Evolutionary conservation across 306 rosid species (phyloP), one percentile per base, ranked within the genome.

Genomic region (Vachellia pachyceras): DNA sequence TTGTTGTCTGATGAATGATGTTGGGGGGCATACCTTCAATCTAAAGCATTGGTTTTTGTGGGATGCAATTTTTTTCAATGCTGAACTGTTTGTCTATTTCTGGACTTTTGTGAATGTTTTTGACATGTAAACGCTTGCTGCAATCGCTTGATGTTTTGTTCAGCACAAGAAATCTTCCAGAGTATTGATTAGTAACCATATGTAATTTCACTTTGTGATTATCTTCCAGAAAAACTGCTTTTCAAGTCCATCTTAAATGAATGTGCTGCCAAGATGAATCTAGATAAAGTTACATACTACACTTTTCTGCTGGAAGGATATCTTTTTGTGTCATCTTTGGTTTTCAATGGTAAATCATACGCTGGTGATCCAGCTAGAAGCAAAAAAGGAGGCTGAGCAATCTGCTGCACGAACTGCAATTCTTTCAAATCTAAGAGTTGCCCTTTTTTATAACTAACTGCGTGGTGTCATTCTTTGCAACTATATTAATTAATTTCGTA

Each of bases 311-410:
- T 13, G 5, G 39, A 50, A 57, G 87, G 84, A 25, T 20, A 80
- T 45, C 3, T 33, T 47, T 89, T 88, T 81, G 60, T 37, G 47
- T 82, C 91, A 36, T 71, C 89, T 20, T 35, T 93, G 89, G 79
- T 75, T 71, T 87, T 91, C 66, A 85, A 87, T 33, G 91, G 92
- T 46, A 58, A 45, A 63, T 44, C 33, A 10, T 89, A 84, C 77
- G 77, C 69, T 1, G 87, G 95, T 36, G 76, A 76, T 65, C 45
- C 49, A 33, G 75, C 86, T 37, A 82, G 49, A 80, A 88, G 6
- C 64, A 90, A 90, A 83, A 92, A 82, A n/a, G 83, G 91, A 89
- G 33, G 95, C 97, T 13, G 91, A 89, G 82, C 88, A 84, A 74
- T 84, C 83, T 76, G 94, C 89, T 20, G 95, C 94, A 25, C 87